Evolutionary conservation across 2,329 filamentous ascomycete species (phyloP).

Genomic region (Cytospora piceae): DNA sequence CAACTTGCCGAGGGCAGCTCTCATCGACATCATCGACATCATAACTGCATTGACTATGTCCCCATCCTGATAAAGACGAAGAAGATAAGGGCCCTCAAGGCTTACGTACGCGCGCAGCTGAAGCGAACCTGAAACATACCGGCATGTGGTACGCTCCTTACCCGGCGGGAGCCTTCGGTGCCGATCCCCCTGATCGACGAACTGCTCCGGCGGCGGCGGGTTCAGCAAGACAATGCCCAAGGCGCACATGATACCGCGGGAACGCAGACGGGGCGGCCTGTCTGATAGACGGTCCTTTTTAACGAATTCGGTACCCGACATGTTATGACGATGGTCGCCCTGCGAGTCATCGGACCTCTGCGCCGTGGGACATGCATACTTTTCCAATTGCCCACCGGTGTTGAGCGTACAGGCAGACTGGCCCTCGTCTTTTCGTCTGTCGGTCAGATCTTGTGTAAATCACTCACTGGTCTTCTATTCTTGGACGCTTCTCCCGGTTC

Average conservation of each 20-base stretch:
- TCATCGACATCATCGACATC: no score
- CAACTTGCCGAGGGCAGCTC: no score
- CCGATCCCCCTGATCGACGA: conserved; percentile 26
- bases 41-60: no score
- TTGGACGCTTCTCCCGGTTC: background rate
- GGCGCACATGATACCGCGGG: background rate
- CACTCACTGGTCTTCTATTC: background rate
- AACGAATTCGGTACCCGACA: background rate
- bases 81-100: background rate
- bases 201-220: conserved; percentile 5
- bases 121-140: background rate
- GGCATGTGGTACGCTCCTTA: conserved; percentile 3
- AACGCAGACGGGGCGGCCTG: background rate
- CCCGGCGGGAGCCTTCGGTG: conserved; percentile 11
- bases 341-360: background rate
- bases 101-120: background rate
- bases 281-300: background rate
- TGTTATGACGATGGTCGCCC: background rate
- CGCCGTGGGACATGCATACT: background rate
- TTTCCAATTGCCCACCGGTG: background rate
- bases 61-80: background rate
- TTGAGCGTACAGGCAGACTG: background rate
- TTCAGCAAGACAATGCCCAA: background rate
- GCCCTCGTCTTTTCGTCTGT: background rate
- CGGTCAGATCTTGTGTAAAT: background rate